These are phyloP conservation scores for Cutaneotrichosporon mucoides DNA, from an alignment of 1,284 basidiomycete genomes.

Conservation along the genomic window DNA sequence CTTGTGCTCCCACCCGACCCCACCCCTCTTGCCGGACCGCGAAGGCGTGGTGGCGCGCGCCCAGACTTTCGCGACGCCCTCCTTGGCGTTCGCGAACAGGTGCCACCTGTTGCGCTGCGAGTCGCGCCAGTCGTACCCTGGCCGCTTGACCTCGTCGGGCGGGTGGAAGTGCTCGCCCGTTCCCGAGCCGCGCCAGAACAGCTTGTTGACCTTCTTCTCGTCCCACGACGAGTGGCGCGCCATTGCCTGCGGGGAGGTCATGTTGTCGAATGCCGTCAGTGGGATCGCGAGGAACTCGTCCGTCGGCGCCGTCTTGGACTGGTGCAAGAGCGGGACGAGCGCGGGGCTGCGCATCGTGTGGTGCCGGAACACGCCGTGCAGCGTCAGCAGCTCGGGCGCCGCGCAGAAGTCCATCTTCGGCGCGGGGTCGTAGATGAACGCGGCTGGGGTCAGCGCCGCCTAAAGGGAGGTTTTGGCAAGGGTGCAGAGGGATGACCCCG, in stretches of 20 bases:
- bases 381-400: slow-evolving; percentile 31
- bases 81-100: slow-evolving; percentile 30
- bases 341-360: slow-evolving; percentile 33
- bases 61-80: slow-evolving; percentile 38
- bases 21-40: too few species aligned
- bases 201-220: slow-evolving; percentile 42
- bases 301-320: slow-evolving; percentile 41
- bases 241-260: slow-evolving; percentile 13
- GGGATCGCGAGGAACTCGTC: slow-evolving; percentile 45
- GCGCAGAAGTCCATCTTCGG: slow-evolving; percentile 35
- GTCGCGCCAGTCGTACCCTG: slow-evolving; percentile 40
- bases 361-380: slow-evolving; percentile 42
- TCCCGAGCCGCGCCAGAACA: slow-evolving; percentile 51
- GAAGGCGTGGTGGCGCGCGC: slow-evolving; percentile 29
- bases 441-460: slow-evolving; percentile 23
- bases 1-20: slow-evolving; percentile 31
- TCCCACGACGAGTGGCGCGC: slow-evolving; percentile 29
- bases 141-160: slow-evolving; percentile 12
- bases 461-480: slow-evolving; percentile 1
- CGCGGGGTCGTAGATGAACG: slow-evolving; percentile 38
- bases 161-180: slow-evolving; percentile 47
- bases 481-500: too few species aligned
- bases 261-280: slow-evolving; percentile 43
- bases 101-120: slow-evolving; percentile 47
- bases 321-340: slow-evolving; percentile 46